Base-by-base conservation (phyloP, 495 filamentous ascomycete species). In the Talaromyces adpressus region DNA sequence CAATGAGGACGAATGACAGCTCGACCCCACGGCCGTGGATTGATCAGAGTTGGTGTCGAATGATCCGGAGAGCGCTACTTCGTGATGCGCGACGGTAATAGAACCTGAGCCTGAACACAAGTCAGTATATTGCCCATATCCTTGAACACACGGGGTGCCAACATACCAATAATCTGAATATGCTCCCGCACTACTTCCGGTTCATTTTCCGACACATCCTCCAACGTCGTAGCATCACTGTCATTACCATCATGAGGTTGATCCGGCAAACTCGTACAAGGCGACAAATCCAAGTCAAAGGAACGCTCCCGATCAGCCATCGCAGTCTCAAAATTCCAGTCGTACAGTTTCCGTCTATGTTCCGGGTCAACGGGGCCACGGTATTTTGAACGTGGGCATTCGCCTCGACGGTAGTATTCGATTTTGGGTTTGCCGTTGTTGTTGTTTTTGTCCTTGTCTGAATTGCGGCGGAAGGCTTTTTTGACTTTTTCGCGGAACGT, bases 321-420 rank as follows among this genome's bases (percentile, higher is more conserved):
- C 51, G 76, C 79, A 60, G 64, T 67, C 5, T 70, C 72, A 54
- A 84, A 84, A 22, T 75, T 79, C 77, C 81, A 84, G 11, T 79
- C 74, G n/a, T 77, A 74, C 61, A 84, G 63, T 32, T 69, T 71
- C 30, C 78, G 76, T 66, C 81, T 79, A 64, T 84, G 81, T 64
- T 76, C 76, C 57, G 72, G 76, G 65, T 84, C 79, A 65, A 80
- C 81, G 0, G 81, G 81, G 4, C 81, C 81, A 2, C 72, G 72
- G 62, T 83, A 84, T 60, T 84, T 84, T 22, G 81, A 81, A 11
- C 73, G 76, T 2, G 81, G 81, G 36, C 79, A 72, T 64, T 84
- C 81, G 64, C 73, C 65, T 34, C 78, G 80, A 56, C 75, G 73
- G 66, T 84, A 83, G 65, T 82, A 81, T 70, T 81, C 77, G 59